Evolutionary conservation across 106 monocot genomes (phyloP).

Genomic region (Allium sativum): DNA sequence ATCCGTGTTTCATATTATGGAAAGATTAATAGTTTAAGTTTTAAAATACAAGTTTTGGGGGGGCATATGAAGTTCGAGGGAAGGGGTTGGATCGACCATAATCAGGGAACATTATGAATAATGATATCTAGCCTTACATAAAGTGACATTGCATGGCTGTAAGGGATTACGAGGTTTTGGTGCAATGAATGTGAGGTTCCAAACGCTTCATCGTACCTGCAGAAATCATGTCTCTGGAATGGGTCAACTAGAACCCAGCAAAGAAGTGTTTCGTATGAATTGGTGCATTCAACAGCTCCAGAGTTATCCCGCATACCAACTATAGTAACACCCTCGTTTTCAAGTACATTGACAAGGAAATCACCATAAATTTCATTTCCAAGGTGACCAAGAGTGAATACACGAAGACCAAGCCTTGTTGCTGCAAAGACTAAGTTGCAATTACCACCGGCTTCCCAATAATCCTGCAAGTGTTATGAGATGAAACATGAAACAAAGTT

Average conservation of each 20-base stretch:
- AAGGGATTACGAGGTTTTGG: too few species aligned
- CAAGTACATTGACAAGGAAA: conserved; percentile 79
- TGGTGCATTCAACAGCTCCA: conserved; percentile 18
- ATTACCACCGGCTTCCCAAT: conserved; percentile 97
- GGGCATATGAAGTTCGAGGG: too few species aligned
- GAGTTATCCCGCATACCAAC: conserved; percentile 63
- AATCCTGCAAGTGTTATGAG: conserved; percentile 36
- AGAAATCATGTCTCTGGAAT: conserved; percentile 92
- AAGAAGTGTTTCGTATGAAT: conserved; percentile 69
- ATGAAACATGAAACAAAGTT: not conserved
- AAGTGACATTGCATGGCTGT: too few species aligned
- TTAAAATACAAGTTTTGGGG: too few species aligned
- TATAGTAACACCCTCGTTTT: conserved; percentile 48
- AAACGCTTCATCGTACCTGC: conserved; percentile 36
- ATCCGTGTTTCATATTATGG: too few species aligned
- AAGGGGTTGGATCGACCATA: too few species aligned
- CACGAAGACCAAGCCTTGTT: conserved; percentile 71
- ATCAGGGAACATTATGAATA: too few species aligned
- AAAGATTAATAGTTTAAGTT: too few species aligned
- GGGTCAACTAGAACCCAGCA: conserved; percentile 98
- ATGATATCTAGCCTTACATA: too few species aligned
- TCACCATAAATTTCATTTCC: conserved; percentile 81
- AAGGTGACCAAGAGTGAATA: conserved; percentile 69
- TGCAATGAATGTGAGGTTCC: too few species aligned
- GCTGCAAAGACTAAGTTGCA: conserved; percentile 86